Evolutionary conservation across 208 protist species (phyloP), one percentile per base, ranked within the genome.

Genomic region (Crithidia bombi): DNA sequence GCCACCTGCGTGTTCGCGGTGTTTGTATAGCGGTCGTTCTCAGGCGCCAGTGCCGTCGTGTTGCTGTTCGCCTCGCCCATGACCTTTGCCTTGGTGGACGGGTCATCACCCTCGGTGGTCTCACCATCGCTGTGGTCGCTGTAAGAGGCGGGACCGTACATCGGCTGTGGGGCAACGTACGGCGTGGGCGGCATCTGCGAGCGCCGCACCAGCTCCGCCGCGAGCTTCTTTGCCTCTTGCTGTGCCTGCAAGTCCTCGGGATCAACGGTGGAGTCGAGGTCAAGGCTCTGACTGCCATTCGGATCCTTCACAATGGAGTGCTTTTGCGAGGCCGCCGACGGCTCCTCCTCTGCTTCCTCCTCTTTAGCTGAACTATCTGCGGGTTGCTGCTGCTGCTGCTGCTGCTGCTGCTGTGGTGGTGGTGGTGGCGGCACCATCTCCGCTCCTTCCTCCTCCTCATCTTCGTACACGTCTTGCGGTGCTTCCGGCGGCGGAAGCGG

Each of bases 181-280:
- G 59, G 59, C 32, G 59, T 65, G 10, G 59, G 59, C 0, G 59
- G 59, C 59, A 65, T 41, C 44, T 54, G 59, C 1, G 59, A 65
- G 28, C 44, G 59, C 6, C 59, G 59, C 32, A 65, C 59, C 30
- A 65, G 44, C 59, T 65, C 59, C 21, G 25, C 59, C 1, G 59
- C 59, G n/a, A 65, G 14, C 59, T 65, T 65, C 28, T 65, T 65
- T 12, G 59, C 59, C 44, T 65, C 59, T 44, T 65, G 59, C 32
- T 65, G 59, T 11, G 59, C 59, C n/a, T 43, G 41, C 12, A 65
- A 15, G n/a, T 65, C 59, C 0, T 65, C 59, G 4, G 59, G 32
- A 32, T 65, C 59, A 11, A 65, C 30, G 32, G 59, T 54, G 59
- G 59, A 54, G 41, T 65, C 59, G 44, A 65, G 41, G 39, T 65